A percentile compares a stretch with the other conserved stretches of the same genome.
phyloP scores from a whole-genome alignment of 805 yeast genomes.

The Pichia rugopelliculosa region DNA sequence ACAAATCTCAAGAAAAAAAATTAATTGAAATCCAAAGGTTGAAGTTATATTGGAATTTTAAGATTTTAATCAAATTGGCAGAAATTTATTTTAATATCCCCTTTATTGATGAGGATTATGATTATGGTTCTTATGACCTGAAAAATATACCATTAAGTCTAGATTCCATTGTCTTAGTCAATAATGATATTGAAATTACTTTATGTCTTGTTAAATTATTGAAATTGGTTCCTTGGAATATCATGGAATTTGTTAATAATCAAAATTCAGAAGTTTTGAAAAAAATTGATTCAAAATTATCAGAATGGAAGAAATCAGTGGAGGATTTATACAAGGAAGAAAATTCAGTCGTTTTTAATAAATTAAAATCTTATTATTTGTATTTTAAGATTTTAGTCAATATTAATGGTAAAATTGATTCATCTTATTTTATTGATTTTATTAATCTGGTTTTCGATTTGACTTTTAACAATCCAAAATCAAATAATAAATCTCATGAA shows the following conservation, averaged over 20 bases:
- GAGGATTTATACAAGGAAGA: slow-evolving; percentile 18
- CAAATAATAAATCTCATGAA: slow-evolving; percentile 9
- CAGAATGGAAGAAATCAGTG: slow-evolving; percentile 21
- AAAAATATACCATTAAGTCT: slow-evolving; percentile 28
- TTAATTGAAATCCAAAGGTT: slow-evolving; percentile 27
- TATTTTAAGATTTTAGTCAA: slow-evolving; percentile 25
- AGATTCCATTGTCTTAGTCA: slow-evolving; percentile 28
- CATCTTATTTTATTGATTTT: slow-evolving; percentile 17
- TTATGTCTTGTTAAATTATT: slow-evolving; percentile 28
- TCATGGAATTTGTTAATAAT: slow-evolving; percentile 17
- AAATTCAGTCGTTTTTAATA: slow-evolving; percentile 19
- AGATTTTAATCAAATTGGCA: slow-evolving; percentile 27
- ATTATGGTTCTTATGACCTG: slow-evolving; percentile 7
- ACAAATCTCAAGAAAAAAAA: slow-evolving; percentile 12
- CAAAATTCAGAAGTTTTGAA: slow-evolving; percentile 13
- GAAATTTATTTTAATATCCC: slow-evolving; percentile 22
- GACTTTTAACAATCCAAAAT: slow-evolving; percentile 13
- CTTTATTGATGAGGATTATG: slow-evolving; percentile 10
- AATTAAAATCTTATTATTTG: slow-evolving; percentile 25
- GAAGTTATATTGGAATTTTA: slow-evolving; percentile 38
- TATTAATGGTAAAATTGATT: slow-evolving; percentile 14
- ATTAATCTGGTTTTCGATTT: slow-evolving; percentile 21
- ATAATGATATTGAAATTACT: slow-evolving; percentile 29
- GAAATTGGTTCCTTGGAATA: slow-evolving; percentile 25
- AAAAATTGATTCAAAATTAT: slow-evolving; percentile 19